Percentiles rank a stretch among this genome's conserved stretches.
phyloP scores from a whole-genome alignment of 2,329 filamentous ascomycete genomes.

The Leptographium flavum region DNA sequence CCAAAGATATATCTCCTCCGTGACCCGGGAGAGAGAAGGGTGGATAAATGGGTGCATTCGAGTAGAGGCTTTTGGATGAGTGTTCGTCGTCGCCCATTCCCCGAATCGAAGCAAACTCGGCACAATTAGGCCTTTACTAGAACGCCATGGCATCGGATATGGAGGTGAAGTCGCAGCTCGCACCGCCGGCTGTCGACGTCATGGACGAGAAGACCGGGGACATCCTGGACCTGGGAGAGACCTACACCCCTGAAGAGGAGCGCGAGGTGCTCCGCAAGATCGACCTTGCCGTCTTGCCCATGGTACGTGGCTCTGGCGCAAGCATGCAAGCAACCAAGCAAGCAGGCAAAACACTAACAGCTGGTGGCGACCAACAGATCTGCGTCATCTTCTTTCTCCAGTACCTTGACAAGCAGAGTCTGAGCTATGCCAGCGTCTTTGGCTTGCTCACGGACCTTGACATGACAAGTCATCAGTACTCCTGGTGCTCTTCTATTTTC shows the following conservation, averaged over 20 bases:
- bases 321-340: neutral
- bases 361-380: constrained; percentile 1
- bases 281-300: constrained; percentile 17
- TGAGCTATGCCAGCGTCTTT: constrained; percentile 31
- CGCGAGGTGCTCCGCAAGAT: constrained; percentile 16
- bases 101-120: no score
- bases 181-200: no score
- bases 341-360: neutral
- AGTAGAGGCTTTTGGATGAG: no score
- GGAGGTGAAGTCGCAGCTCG: no score
- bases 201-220: neutral
- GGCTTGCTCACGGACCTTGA: constrained; percentile 30
- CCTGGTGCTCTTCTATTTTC: constrained; percentile 32
- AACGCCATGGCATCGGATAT: no score
- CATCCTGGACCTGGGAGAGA: no score
- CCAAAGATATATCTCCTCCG: no score
- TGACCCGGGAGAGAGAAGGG: no score
- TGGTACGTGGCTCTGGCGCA: constrained; percentile 11
- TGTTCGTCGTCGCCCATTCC: no score
- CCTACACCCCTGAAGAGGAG: constrained; percentile 19
- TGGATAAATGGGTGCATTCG: no score
- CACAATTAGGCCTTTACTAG: no score
- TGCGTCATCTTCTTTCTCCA: constrained; percentile 28
- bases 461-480: constrained; percentile 29
- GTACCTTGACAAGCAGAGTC: constrained; percentile 32